Conservation (phyloP, 2,329 filamentous ascomycete genomes). For the Pezicula rhizophila region DNA sequence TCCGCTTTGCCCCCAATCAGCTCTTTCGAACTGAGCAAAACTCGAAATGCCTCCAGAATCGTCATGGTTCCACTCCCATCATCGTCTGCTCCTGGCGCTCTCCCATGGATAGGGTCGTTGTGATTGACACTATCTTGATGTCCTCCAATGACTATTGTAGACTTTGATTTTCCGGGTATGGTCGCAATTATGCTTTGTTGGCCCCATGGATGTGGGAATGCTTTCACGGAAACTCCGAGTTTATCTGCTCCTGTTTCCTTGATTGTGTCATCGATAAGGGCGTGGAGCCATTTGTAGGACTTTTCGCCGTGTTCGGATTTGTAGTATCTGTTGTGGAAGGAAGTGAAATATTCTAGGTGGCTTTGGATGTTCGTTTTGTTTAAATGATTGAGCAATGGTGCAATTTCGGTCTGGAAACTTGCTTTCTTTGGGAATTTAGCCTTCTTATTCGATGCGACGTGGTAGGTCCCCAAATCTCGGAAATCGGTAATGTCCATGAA, state of each 20-base stretch:
- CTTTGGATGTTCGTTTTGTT: conserved; percentile 67
- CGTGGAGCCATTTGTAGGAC: conserved; percentile 78
- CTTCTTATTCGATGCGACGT: conserved; percentile 34
- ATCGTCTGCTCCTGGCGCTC: conserved; percentile 74
- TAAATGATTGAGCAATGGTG: conserved; percentile 58
- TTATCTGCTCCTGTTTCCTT: conserved; percentile 60
- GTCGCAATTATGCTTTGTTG: conserved; percentile 85
- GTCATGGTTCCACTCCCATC: conserved; percentile 89
- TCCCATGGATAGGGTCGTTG: conserved; percentile 26
- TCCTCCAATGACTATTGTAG: conserved; percentile 79
- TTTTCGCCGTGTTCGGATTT: conserved; percentile 68
- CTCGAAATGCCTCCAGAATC: conserved; percentile 81
- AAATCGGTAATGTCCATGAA: conserved; percentile 91
- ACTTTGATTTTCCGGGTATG: conserved; percentile 75
- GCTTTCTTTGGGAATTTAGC: conserved; percentile 57
- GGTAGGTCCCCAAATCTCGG: conserved; percentile 50
- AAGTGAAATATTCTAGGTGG: conserved; percentile 70
- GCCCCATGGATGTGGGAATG: conserved; percentile 76
- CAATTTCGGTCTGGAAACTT: conserved; percentile 56
- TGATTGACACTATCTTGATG: conserved; percentile 89
- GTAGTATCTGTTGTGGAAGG: conserved; percentile 76
- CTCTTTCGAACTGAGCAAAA: conserved; percentile 63
- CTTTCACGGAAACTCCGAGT: conserved; percentile 58
- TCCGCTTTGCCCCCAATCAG: conserved; percentile 62
- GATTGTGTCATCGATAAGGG: conserved; percentile 66